Base-by-base conservation (phyloP, 2,329 filamentous ascomycete species). In the Nemania abortiva region DNA sequence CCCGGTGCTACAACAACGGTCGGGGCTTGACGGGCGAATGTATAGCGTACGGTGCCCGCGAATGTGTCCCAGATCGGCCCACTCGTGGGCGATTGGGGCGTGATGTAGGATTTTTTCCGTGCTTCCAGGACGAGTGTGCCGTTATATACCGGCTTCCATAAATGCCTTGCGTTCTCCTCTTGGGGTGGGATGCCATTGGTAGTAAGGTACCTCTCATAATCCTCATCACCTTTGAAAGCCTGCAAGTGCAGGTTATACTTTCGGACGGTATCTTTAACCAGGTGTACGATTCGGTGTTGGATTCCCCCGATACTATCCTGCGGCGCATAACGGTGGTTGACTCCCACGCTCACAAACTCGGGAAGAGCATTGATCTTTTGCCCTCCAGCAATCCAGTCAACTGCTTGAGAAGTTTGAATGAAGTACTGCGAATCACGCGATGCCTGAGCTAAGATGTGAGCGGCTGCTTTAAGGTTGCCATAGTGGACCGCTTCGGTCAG, bases 301-400 rank as follows among this genome's bases (percentile, higher is more conserved):
- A 66, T 61, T 2, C 39, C 6, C 10, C 56, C 57, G 39, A 66
- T 56, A 29, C 29, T 66, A 18, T 61, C 63, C 29, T 66, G 63
- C n/a, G 63, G 56, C 2, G 63, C 63, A 24, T 39, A 56, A n/a
- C 63, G 50, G 50, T 66, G 29, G 42, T 66, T 61, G 50, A 61
- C 57, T 18, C 63, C 57, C 15, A 66, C 3, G 5, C 37, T 66
- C 50, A 56, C 57, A 24, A 22, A 61, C 42, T 66, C 63, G 29
- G 57, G 63, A 6, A 66, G 42, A 24, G 63, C 13, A 56, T 66
- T 66, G 18, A 66, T 66, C 42, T 66, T 66, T 29, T 37, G 4
- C 11, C 63, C 63, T 29, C 63, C 63, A 5, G 55, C 10, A 7
- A 59, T 65, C 31, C 15, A n/a, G 11, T 53, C 42, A 6, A 65